These are phyloP conservation scores for Irpex sp. DNA, from an alignment of 1,284 basidiomycete species.

Conservation along the genomic window DNA sequence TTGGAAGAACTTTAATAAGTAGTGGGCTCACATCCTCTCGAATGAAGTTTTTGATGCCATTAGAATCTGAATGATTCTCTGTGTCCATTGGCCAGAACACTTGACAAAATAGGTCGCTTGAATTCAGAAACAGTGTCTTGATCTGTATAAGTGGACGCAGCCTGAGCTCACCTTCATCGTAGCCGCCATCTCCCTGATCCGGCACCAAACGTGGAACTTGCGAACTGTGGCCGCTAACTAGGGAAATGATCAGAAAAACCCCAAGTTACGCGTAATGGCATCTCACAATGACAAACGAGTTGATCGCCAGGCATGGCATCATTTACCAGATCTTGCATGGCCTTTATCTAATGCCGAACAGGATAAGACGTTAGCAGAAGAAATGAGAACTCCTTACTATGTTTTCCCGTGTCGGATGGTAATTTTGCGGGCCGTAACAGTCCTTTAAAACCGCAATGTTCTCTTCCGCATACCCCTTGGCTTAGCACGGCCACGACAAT, in stretches of 20 bases:
- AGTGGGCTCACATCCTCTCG: slow-evolving; percentile 11
- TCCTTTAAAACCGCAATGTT: slow-evolving; percentile 21
- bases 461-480: slow-evolving; percentile 12
- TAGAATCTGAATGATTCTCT: neutral
- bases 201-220: slow-evolving; percentile 15
- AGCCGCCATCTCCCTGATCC: slow-evolving; percentile 20
- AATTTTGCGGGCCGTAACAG: slow-evolving; percentile 6
- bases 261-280: neutral
- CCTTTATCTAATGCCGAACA: slow-evolving; percentile 13
- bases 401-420: slow-evolving; percentile 18
- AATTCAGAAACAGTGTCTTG: neutral
- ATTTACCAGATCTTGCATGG: slow-evolving; percentile 18
- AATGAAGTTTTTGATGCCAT: slow-evolving; percentile 10
- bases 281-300: slow-evolving; percentile 23
- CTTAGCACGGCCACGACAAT: neutral
- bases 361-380: no score
- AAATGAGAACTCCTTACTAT: no score
- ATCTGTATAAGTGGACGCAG: neutral
- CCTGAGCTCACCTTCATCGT: slow-evolving; percentile 22
- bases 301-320: slow-evolving; percentile 19
- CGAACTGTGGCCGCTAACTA: slow-evolving; percentile 24
- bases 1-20: neutral
- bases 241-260: neutral
- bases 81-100: slow-evolving; percentile 16
- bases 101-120: no score